These are phyloP conservation scores for Erythrophleum ivorense DNA, from an alignment of 331 rosid genomes.

Conservation along the genomic window DNA sequence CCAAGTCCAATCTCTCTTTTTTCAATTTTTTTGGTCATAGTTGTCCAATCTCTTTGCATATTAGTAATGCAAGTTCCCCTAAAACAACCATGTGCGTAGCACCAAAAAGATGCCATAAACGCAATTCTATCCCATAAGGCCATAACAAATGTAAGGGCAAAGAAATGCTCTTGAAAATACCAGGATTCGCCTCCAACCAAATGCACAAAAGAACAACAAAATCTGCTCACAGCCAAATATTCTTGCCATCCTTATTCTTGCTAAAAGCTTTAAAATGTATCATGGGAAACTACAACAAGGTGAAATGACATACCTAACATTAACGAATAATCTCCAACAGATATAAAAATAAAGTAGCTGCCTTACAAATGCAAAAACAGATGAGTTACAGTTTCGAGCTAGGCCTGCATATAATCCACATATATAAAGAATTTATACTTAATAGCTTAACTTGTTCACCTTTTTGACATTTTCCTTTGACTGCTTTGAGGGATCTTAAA, in stretches of 20 bases:
- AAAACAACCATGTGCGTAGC: background rate
- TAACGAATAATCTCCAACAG: background rate
- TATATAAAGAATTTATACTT: no score
- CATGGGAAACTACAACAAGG: background rate
- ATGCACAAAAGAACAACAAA: background rate
- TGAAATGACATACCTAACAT: background rate
- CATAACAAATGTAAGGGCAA: background rate
- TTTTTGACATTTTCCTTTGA: conserved; percentile 30
- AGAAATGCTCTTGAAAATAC: background rate
- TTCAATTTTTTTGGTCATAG: background rate
- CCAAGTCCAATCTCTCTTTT: background rate
- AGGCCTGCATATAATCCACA: background rate
- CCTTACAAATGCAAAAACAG: background rate
- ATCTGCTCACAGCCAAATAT: background rate
- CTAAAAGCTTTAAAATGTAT: background rate
- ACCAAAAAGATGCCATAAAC: conserved; percentile 1
- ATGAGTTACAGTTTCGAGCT: background rate
- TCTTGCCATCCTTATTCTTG: background rate
- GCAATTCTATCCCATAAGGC: background rate
- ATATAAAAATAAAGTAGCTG: background rate
- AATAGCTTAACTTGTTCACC: no score
- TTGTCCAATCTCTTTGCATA: background rate
- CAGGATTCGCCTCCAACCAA: background rate
- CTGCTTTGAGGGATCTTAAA: conserved; percentile 5
- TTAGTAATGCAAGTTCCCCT: background rate